Conservation (phyloP, 1,139 yeast species). For the Nadsonia starkeyi-henricii region DNA sequence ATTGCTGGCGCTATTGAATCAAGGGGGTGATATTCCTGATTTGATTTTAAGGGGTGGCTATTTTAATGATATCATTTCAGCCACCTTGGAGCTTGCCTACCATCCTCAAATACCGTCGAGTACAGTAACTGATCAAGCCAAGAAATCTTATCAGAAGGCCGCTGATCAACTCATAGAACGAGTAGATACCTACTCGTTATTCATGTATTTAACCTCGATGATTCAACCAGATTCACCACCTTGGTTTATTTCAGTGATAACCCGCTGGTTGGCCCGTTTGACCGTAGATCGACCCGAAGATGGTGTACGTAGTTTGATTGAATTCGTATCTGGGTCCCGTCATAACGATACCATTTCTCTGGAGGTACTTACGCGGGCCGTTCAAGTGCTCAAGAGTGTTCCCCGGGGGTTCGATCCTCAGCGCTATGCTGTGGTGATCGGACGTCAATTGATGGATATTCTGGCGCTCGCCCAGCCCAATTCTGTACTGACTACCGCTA, state of each 20-base stretch:
- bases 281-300: not conserved
- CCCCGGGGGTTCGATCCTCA: not conserved
- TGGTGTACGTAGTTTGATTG: not conserved
- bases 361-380: not conserved
- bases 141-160: not conserved
- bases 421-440: not conserved
- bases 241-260: not conserved
- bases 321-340: not conserved
- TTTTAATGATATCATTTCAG: constrained; percentile 49
- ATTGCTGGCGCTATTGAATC: constrained; percentile 40
- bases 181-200: constrained; percentile 21
- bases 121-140: not conserved
- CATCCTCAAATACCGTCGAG: not conserved
- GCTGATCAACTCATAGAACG: constrained; percentile 9
- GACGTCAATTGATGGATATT: not conserved
- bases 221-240: constrained; percentile 11
- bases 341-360: not conserved
- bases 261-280: not conserved
- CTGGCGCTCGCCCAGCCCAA: not conserved
- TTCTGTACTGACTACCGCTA: not conserved
- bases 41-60: constrained; percentile 28
- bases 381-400: not conserved
- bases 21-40: constrained; percentile 42
- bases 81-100: constrained; percentile 32
- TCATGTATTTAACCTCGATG: constrained; percentile 17